Evolutionary conservation across 2,329 filamentous ascomycete genomes (phyloP), one percentile per base, ranked within the genome.

Genomic region (Fonsecaea pugnacius): DNA sequence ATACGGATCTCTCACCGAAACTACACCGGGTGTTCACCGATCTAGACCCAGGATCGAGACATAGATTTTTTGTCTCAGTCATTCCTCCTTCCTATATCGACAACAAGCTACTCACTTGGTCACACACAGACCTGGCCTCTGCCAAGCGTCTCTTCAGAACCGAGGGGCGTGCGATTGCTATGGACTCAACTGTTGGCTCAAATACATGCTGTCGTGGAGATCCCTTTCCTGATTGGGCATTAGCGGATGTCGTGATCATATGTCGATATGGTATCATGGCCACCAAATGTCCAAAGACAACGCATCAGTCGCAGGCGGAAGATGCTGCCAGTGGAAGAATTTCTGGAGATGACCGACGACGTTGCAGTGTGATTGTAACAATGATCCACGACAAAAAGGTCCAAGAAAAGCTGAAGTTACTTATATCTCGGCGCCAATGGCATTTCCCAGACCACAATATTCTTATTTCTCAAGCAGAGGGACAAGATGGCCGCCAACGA

Each of bases 161-260:
- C 10, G 43, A 48, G 43, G 7, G 3, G 18, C 43, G 10, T 48
- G 43, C 36, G 35, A 32, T 35, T 32, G 50, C 50, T 54, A 12
- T 38, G 46, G 46, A 36, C 24, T 18, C 27, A 27, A 60, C 43
- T 35, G 36, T 62, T 58, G 57, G 57, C 27, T 32, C 54, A 40
- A 27, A 27, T n/a, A 51, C 21, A 48, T 24, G 27, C n/a, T 24
- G 35, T 21, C 16, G 16, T 57, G 60, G 60, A 27, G 30, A 58
- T 48, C 36, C 12, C 35, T 63, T 65, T 46, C 62, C 52, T 52
- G 35, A 61, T 67, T 48, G 55, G 63, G 21, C 51, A 24, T 40
- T 63, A 58, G 59, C 51, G 33, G 56, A 67, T 67, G 66, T 67
- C 66, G 66, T 67, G 66, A 65, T 66, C 60, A 30, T 40, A 57